phyloP scores from a whole-genome alignment of 805 yeast species.

The Gaillardinia entomophila region DNA sequence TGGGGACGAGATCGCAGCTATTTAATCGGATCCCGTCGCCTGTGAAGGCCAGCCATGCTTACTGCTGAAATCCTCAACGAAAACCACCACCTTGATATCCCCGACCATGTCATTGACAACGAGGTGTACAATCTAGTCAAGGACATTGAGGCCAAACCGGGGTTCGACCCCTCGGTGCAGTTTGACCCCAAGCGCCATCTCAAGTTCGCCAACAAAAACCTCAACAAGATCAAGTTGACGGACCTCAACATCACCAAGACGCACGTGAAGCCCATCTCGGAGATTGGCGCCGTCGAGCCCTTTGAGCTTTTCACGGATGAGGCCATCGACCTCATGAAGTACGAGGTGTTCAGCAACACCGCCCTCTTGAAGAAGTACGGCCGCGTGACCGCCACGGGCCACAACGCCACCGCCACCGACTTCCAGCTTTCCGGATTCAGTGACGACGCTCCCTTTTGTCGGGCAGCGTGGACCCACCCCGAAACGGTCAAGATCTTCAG shows the following conservation, averaged over 20 bases:
- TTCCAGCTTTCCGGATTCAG: slow-evolving; percentile 21
- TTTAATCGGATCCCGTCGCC: neutral
- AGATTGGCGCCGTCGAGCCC: slow-evolving; percentile 26
- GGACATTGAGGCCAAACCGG: slow-evolving; percentile 1
- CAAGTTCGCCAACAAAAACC: slow-evolving; percentile 29
- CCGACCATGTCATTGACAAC: neutral
- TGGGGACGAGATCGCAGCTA: no score
- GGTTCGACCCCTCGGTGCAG: slow-evolving; percentile 15
- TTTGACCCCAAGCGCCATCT: slow-evolving; percentile 36
- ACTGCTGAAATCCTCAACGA: neutral
- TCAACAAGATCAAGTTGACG: slow-evolving; percentile 29
- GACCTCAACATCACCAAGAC: slow-evolving; percentile 33
- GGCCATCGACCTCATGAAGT: slow-evolving; percentile 22
- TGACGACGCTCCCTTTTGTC: slow-evolving; percentile 14
- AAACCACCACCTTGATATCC: neutral
- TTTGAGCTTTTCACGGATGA: slow-evolving; percentile 24
- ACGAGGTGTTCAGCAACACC: slow-evolving; percentile 18
- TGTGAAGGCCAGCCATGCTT: neutral
- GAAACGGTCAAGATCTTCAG: slow-evolving; percentile 18
- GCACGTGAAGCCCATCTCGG: slow-evolving; percentile 24
- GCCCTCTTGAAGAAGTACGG: slow-evolving; percentile 16
- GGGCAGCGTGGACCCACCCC: slow-evolving; percentile 25
- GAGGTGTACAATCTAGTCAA: neutral
- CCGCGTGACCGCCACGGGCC: slow-evolving; percentile 16
- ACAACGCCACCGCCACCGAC: slow-evolving; percentile 20